Evolutionary conservation across 75 land plant species (phyloP).

Genomic region (Cryptomeria japonica): DNA sequence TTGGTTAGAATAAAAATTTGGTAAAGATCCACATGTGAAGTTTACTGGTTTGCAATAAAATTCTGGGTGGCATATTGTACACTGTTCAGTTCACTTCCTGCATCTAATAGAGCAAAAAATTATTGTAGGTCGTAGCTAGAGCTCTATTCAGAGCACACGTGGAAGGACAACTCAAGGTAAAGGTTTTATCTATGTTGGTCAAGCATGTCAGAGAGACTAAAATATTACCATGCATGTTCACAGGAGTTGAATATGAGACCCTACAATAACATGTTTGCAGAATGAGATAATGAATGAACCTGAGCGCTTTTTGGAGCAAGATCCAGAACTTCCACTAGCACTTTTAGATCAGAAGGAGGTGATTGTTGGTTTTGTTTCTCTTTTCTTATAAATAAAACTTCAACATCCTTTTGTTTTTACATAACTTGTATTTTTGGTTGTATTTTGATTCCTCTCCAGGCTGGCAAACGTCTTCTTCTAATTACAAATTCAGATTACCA

Average conservation of each 20-base stretch:
- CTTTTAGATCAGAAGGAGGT: conserved; percentile 99
- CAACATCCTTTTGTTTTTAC: not conserved
- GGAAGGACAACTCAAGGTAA: conserved; percentile 96
- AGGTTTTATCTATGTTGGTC: not conserved
- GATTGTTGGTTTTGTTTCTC: conserved; percentile 1
- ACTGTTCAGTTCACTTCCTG: not conserved
- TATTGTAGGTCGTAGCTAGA: conserved; percentile 80
- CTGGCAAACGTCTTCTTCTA: conserved; percentile 83
- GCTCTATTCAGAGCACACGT: conserved; percentile 98
- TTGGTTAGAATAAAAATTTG: not conserved
- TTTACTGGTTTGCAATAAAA: not conserved
- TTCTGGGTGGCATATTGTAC: not conserved
- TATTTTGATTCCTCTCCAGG: conserved; percentile 45
- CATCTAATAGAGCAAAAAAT: not conserved
- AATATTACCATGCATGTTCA: not conserved
- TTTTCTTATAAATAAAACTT: not conserved
- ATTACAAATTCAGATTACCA: conserved; percentile 98
- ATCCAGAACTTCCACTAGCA: conserved; percentile 92
- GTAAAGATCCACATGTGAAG: not conserved
- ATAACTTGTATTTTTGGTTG: conserved; percentile 1
- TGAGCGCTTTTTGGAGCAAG: conserved; percentile 93
- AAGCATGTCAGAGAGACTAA: not conserved
- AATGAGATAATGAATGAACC: conserved; percentile 93
- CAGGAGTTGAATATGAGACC: conserved; percentile 8
- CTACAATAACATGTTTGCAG: conserved; percentile 34